Conservation (phyloP, 83 land plant genomes). For the Picea abies region DNA sequence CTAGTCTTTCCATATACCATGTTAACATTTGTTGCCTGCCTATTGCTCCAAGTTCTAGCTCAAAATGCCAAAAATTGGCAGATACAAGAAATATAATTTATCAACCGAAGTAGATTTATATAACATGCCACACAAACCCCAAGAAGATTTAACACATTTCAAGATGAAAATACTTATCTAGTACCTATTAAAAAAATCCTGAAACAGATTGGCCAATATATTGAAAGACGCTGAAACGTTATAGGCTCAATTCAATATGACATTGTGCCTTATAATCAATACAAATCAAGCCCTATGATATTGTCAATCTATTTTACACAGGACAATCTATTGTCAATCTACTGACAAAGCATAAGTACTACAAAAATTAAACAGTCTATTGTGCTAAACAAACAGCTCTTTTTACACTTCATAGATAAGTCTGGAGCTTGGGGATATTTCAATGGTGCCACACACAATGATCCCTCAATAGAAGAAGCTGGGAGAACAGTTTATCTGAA, state of each 20-base stretch:
- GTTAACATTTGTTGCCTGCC: neutral
- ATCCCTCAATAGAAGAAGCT: no score
- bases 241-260: no score
- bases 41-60: neutral
- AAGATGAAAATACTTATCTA: neutral
- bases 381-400: neutral
- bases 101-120: neutral
- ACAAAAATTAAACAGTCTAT: neutral
- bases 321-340: neutral
- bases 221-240: no score
- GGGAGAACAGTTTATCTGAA: no score
- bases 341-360: neutral
- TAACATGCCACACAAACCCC: neutral
- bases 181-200: neutral
- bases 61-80: neutral
- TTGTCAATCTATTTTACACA: neutral
- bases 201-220: no score
- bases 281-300: neutral
- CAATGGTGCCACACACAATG: no score
- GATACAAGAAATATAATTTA: neutral
- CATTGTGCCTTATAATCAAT: neutral
- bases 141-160: neutral
- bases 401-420: neutral
- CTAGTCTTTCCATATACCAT: neutral
- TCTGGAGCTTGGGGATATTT: no score